Base-by-base conservation (phyloP, 495 filamentous ascomycete genomes). In the Pseudomonodictys pantanalensis region DNA sequence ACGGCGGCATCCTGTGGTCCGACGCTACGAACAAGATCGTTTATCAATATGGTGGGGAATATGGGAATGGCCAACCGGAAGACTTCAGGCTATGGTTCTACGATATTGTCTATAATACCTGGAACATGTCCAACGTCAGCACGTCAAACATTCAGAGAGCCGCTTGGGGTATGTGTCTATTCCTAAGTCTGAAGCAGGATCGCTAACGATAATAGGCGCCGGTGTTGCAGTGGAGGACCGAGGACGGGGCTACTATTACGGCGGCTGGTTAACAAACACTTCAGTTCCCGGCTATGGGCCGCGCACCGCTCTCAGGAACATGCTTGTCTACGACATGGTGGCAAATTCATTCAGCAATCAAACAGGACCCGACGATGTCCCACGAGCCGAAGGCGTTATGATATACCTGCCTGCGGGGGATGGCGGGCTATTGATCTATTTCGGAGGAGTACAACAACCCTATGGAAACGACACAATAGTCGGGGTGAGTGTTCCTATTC, bases 1-100 rank as follows among this genome's bases (percentile, higher is more conserved):
- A 61, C 6, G 77, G 80, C 17, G 79, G 78, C 1, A 64, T 75
- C n/a, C 64, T 82, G 1, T 82, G 78, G 79, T 62, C 72, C 8
- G 80, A 82, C 56, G 56, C 68, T n/a, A 67, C 77, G 26, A 81
- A 83, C 65, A 81, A 79, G 64, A 55, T 74, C 17, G 70, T 83
- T 18, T 82, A 78, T 58, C 68, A 76, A 3, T 81, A 75, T 64
- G 80, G 80, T 15, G 80, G 80, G 18, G 77, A 81, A 47, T 75
- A 71, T 53, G 39, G 70, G 3, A 69, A 66, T 44, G 60, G 68
- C 0, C 59, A 69, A 1, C 73, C 77, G 3, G 60, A 66, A n/a
- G 48, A 62, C 18, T 74, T 74, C 20, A 64, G 53, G 11, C 61
- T 79, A 1, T 75, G 71, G 59, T 69, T n/a, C n/a, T n/a, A n/a